Percentiles rank a stretch among this genome's conserved stretches.
phyloP scores from a whole-genome alignment of 2,329 filamentous ascomycete genomes.

The Fusarium pseudograminearum region DNA sequence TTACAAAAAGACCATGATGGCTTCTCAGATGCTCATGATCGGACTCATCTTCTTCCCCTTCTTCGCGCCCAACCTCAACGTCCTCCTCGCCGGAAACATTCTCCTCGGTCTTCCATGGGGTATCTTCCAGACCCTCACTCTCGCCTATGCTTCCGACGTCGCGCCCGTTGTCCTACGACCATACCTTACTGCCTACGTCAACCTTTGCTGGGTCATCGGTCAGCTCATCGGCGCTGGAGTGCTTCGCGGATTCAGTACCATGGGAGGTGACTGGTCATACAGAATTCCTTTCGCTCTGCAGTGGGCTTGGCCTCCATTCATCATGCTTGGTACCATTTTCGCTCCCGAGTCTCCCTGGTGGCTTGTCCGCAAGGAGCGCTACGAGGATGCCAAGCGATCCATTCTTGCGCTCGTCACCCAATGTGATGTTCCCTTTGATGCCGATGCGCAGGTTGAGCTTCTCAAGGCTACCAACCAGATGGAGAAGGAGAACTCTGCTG shows the following conservation, averaged over 20 bases:
- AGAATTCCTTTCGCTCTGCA: conserved; percentile 62
- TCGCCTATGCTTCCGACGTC: conserved; percentile 62
- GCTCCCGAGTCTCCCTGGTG: conserved; percentile 65
- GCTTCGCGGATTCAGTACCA: conserved; percentile 55
- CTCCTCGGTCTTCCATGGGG: conserved; percentile 62
- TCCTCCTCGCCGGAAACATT: conserved; percentile 59
- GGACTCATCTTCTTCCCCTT: conserved; percentile 63
- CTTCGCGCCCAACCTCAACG: conserved; percentile 56
- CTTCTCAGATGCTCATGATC: conserved; percentile 52
- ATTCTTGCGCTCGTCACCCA: conserved; percentile 36
- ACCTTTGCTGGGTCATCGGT: conserved; percentile 63
- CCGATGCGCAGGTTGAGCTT: conserved; percentile 63
- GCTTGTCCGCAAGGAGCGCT: conserved; percentile 57
- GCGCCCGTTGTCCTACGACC: conserved; percentile 58
- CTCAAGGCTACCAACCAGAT: conserved; percentile 25
- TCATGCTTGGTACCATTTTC: conserved; percentile 58
- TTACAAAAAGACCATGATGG: conserved; percentile 51
- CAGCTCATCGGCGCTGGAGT: conserved; percentile 59
- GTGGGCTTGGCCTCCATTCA: conserved; percentile 60
- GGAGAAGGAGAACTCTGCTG: conserved; percentile 29
- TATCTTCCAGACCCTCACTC: conserved; percentile 60
- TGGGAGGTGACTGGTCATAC: conserved; percentile 59
- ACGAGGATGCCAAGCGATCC: conserved; percentile 54
- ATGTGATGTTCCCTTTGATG: conserved; percentile 16
- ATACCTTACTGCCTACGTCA: conserved; percentile 62